phyloP scores from a whole-genome alignment of 148 eudicot species.

The Heliamphora exappendiculata region DNA sequence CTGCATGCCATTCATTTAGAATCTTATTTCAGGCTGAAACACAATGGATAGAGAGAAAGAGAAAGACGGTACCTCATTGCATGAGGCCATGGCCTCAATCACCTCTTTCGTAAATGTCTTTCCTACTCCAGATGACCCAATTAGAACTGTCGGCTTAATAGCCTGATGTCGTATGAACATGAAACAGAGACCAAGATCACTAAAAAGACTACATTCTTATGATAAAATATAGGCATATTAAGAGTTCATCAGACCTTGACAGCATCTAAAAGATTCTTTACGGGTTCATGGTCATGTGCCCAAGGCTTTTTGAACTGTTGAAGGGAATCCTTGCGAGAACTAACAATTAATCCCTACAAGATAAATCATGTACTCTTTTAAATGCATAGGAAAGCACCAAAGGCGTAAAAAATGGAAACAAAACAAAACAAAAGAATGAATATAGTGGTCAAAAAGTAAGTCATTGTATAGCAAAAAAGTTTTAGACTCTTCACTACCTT shows the following conservation, averaged over 20 bases:
- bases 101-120: slow-evolving; percentile 81
- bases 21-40: background rate
- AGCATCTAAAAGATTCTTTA: slow-evolving; percentile 54
- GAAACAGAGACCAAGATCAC: background rate
- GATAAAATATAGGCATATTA: background rate
- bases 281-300: slow-evolving; percentile 91
- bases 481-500: slow-evolving; percentile 34
- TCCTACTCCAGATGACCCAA: slow-evolving; percentile 94
- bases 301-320: slow-evolving; percentile 90
- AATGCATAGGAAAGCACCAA: background rate
- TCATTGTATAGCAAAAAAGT: background rate
- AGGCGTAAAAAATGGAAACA: background rate
- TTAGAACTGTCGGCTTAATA: slow-evolving; percentile 70
- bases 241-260: slow-evolving; percentile 54
- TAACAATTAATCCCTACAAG: slow-evolving; percentile 77
- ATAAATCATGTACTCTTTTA: slow-evolving; percentile 1
- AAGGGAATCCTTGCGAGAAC: slow-evolving; percentile 74
- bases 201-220: background rate
- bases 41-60: slow-evolving; percentile 5
- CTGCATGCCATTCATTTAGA: slow-evolving; percentile 29
- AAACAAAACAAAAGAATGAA: background rate
- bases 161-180: slow-evolving; percentile 33
- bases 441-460: background rate
- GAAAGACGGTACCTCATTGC: slow-evolving; percentile 48
- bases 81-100: slow-evolving; percentile 72